Evolutionary conservation across 441 rosid species (phyloP).

Genomic region (Hura crepitans): DNA sequence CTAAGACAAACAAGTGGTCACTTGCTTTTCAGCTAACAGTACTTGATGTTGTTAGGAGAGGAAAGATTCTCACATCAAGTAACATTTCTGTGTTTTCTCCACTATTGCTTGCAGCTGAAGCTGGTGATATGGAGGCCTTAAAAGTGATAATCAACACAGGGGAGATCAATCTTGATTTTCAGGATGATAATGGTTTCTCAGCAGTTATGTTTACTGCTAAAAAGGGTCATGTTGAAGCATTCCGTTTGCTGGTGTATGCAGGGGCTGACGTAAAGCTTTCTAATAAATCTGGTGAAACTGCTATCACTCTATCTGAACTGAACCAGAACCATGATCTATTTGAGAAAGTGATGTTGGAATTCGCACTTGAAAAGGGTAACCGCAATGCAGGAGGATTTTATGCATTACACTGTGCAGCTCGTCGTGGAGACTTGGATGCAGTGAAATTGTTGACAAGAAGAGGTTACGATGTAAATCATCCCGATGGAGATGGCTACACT

Average conservation of each 20-base stretch:
- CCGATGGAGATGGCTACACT: slow-evolving; percentile 72
- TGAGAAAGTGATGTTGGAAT: slow-evolving; percentile 95
- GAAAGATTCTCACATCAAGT: slow-evolving; percentile 60
- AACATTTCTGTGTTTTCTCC: slow-evolving; percentile 52
- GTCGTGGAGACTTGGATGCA: slow-evolving; percentile 75
- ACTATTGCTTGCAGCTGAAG: slow-evolving; percentile 52
- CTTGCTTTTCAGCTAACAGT: slow-evolving; percentile 57
- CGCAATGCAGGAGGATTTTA: slow-evolving; percentile 67
- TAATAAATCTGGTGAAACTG: slow-evolving; percentile 72
- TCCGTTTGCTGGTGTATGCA: slow-evolving; percentile 65
- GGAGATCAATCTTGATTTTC: slow-evolving; percentile 55
- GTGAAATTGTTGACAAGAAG: slow-evolving; percentile 57
- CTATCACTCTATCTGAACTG: slow-evolving; percentile 56
- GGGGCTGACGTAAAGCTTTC: slow-evolving; percentile 80
- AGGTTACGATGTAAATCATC: slow-evolving; percentile 71
- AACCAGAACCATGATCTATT: slow-evolving; percentile 58
- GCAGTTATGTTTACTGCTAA: slow-evolving; percentile 83
- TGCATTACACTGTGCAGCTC: slow-evolving; percentile 91
- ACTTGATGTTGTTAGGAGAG: slow-evolving; percentile 47
- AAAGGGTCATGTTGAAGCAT: slow-evolving; percentile 72
- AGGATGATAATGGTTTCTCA: slow-evolving; percentile 73
- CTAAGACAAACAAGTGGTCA: slow-evolving; percentile 58
- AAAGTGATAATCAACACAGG: slow-evolving; percentile 40
- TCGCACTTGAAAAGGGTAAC: slow-evolving; percentile 78
- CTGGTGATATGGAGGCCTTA: slow-evolving; percentile 68